Evolutionary conservation across 345 rosid species (phyloP), one percentile per base, ranked within the genome.

Genomic region (Leavenworthia alabamica): DNA sequence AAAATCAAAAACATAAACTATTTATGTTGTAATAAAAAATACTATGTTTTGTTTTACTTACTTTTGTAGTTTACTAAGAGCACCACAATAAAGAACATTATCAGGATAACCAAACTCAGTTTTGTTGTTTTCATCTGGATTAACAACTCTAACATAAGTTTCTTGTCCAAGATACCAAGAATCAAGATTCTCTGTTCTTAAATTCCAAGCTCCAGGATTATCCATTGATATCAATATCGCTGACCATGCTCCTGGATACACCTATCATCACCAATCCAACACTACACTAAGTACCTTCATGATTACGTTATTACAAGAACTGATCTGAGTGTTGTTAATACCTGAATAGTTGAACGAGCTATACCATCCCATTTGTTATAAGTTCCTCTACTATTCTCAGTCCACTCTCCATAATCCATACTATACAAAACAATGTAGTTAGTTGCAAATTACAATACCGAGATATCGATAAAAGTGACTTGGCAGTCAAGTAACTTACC

Each of bases 301-400:
- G 15, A 37, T 13, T 37, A 3, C 8, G 9, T 9, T 9, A n/a
- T n/a, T 12, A 13, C 13, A 37, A 56, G 13, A 24, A 65, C 3
- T 11, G 4, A 37, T 19, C n/a, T 39, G 59, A 50, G 45, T 45
- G 37, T 36, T 45, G 37, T 36, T 53, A 20, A 8, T 63, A 91
- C 99, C 94, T 93, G 97, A 71, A 78, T 69, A 22, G 99, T 89
- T 9, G 85, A 43, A 9, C 99, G 95, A 8, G 99, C 97, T 41
- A 94, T 88, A 22, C 97, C 96, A 61, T 90, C 99, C 97, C 97
- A 94, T 75, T 94, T 94, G 65, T 94, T 94, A 72, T 94, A 94
- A 39, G 97, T 90, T 26, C 97, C 97, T 71, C 97, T 82, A 82
- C 99, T 90, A 68, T 82, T 86, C 45, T 94, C 93, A 8, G 95